Evolutionary conservation across 2,329 filamentous ascomycete genomes (phyloP), one percentile per base, ranked within the genome.

Genomic region (Paramyrothecium roridum): DNA sequence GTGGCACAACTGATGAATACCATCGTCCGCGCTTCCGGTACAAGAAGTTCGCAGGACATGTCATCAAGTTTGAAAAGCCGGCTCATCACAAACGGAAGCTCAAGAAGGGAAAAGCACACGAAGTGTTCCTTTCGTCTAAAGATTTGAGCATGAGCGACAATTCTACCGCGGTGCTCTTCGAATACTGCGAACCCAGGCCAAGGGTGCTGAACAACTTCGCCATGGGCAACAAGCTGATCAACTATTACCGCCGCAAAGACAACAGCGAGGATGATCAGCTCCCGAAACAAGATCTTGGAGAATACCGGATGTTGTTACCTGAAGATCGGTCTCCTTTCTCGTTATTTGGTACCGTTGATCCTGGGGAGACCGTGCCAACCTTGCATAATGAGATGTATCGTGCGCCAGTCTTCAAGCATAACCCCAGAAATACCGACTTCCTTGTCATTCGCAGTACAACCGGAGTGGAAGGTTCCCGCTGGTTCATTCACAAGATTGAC

Each of bases 251-350:
- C 56, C 91, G 91, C 65, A 89, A 91, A 67, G 84, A 83, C 45
- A 79, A 81, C 46, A 82, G 82, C 34, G 90, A 96, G 48, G 90
- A 95, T 57, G 84, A 86, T 50, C 81, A 84, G 52, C 82, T 90
- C 1, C 89, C 91, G 1, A 96, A 92, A 76, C 79, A 81, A 48
- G 91, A 96, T 3, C 83, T 99, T 58, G 95, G 95, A 56, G 95
- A 99, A 73, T 90, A 90, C 2, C 88, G 89, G 50, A 87, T 96
- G 16, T 80, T 99, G 34, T 81, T 97, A 33, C 91, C 92, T 2
- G 93, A 99, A 69, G 95, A 99, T 72, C 91, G 93, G 66, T 98
- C 93, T 48, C 95, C 95, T 0, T 99, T 99, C 70, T 90, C 92
- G 37, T 89, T 96, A 52, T 99, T 99, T 67, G 95, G 95, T 22